A percentile compares a stretch with the other conserved stretches of the same genome.
Conservation (phyloP, 306 rosid species). For the Cercis canadensis region DNA sequence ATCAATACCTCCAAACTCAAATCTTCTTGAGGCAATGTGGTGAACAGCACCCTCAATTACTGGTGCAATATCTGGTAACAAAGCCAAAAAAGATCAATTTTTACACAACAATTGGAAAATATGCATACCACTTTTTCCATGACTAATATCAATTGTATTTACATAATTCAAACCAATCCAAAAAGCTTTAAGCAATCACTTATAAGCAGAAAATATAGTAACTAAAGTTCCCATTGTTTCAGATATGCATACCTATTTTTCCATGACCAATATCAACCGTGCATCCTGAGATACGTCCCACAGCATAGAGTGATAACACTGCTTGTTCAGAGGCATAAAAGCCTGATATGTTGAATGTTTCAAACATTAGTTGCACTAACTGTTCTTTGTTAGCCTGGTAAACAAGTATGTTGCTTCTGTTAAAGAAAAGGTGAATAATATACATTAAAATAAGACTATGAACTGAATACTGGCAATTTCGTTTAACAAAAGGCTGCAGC, state of each 20-base stretch:
- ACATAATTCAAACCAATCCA: constrained; percentile 19
- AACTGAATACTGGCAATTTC: constrained; percentile 18
- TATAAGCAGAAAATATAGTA: neutral
- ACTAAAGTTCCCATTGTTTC: constrained; percentile 25
- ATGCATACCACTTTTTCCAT: constrained; percentile 1
- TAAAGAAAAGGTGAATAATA: constrained; percentile 5
- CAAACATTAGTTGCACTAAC: constrained; percentile 96
- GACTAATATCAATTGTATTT: too few relatives aligned
- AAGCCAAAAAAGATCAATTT: constrained; percentile 31
- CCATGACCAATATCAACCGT: constrained; percentile 98
- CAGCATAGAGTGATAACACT: constrained; percentile 88
- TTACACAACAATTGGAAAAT: constrained; percentile 10
- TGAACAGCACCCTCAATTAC: constrained; percentile 99
- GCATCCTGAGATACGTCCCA: constrained; percentile 98
- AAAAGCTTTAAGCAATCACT: constrained; percentile 1
- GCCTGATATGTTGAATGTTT: constrained; percentile 98
- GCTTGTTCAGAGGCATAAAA: constrained; percentile 99
- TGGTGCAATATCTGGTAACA: constrained; percentile 86
- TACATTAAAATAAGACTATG: constrained; percentile 24
- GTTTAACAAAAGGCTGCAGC: constrained; percentile 5
- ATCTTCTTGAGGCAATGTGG: constrained; percentile 94
- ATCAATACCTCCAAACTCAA: constrained; percentile 94
- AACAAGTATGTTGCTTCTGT: constrained; percentile 28
- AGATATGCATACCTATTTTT: constrained; percentile 72
- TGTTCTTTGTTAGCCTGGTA: constrained; percentile 92